These are phyloP conservation scores for Millerago galiae DNA, from an alignment of 805 yeast genomes.

Conservation along the genomic window DNA sequence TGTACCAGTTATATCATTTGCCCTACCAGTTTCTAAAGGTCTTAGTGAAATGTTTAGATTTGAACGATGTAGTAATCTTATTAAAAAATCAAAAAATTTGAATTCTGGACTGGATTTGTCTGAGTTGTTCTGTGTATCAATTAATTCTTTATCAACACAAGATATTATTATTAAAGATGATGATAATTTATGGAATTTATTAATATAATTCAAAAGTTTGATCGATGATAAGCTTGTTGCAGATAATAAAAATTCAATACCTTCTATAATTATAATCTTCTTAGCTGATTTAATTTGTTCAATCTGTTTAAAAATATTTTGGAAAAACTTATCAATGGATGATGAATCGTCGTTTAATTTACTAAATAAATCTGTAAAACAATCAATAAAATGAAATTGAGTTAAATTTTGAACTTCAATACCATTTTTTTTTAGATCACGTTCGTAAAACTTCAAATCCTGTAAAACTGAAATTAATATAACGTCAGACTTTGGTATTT, in stretches of 20 bases:
- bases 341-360: conserved; percentile 24
- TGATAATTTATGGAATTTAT: conserved; percentile 28
- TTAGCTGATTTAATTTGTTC: conserved; percentile 3
- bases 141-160: conserved; percentile 34
- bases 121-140: conserved; percentile 22
- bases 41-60: conserved; percentile 47
- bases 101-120: conserved; percentile 29
- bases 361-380: conserved; percentile 39
- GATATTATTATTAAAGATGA: conserved; percentile 32
- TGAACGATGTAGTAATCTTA: conserved; percentile 44
- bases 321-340: conserved; percentile 10
- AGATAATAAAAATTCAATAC: conserved; percentile 39
- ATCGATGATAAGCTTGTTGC: conserved; percentile 34
- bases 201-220: conserved; percentile 29
- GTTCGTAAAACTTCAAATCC: conserved; percentile 26
- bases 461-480: conserved; percentile 30
- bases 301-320: background rate
- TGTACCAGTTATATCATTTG: conserved; percentile 75
- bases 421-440: conserved; percentile 35
- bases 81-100: conserved; percentile 41
- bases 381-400: conserved; percentile 37
- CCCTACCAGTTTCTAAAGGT: conserved; percentile 75
- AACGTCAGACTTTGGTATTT: conserved; percentile 18
- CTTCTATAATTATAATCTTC: conserved; percentile 36
- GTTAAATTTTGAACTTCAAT: conserved; percentile 25